These are phyloP conservation scores for Excoecaria cochinchinensis DNA, from an alignment of 345 rosid species.

Conservation along the genomic window DNA sequence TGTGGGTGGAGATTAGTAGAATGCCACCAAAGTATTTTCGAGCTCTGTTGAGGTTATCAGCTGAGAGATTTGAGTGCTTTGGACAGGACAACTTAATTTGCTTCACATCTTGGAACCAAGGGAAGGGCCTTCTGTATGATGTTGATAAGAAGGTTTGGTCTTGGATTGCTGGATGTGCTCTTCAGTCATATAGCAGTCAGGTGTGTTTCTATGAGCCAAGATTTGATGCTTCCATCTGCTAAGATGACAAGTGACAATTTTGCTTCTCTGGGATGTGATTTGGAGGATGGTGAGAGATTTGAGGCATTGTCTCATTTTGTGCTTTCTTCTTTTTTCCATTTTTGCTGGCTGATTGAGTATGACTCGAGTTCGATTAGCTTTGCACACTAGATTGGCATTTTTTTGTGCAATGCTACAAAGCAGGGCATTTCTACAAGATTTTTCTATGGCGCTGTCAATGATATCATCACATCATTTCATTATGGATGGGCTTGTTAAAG, in stretches of 20 bases:
- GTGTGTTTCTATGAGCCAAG: constrained; percentile 96
- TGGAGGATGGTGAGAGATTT: constrained; percentile 11
- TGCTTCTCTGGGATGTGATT: not conserved
- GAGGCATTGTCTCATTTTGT: constrained; percentile 13
- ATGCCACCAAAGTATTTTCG: constrained; percentile 92
- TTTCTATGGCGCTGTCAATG: constrained; percentile 1
- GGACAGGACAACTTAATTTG: constrained; percentile 95
- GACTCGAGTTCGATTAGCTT: constrained; percentile 4
- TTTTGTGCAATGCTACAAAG: constrained; percentile 5
- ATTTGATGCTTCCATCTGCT: constrained; percentile 70
- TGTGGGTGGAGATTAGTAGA: constrained; percentile 91
- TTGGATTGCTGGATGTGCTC: constrained; percentile 93
- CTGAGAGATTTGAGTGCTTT: constrained; percentile 96
- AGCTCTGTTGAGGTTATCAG: constrained; percentile 82
- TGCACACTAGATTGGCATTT: not conserved
- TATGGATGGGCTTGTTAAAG: constrained; percentile 6
- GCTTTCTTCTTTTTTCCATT: not conserved
- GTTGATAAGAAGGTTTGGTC: constrained; percentile 93
- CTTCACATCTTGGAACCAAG: constrained; percentile 98
- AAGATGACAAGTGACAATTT: constrained; percentile 12
- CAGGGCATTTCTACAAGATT: constrained; percentile 9
- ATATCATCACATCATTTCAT: constrained; percentile 8
- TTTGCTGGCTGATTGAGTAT: constrained; percentile 11
- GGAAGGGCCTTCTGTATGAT: constrained; percentile 85
- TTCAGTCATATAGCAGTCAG: constrained; percentile 95